Conservation (phyloP, 176 grass and related monocot genomes). For the Cenchrus purpureus region DNA sequence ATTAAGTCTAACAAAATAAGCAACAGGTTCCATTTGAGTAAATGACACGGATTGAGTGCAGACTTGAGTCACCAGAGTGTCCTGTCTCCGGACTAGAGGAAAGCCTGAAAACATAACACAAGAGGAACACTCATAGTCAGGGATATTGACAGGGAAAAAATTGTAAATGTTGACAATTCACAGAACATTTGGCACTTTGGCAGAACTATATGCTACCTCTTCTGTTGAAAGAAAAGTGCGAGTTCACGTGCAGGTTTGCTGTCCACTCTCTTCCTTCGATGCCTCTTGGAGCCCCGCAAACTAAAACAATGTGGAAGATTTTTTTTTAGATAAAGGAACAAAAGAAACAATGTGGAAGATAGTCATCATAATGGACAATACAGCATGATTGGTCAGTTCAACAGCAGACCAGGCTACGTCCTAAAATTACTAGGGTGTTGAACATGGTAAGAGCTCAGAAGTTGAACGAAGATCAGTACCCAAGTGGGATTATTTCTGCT, state of each 20-base stretch:
- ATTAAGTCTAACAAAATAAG: not conserved
- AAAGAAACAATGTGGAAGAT: not conserved
- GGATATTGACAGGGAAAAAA: not conserved
- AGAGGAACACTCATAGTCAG: not conserved
- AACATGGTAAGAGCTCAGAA: not conserved
- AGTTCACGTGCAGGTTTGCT: slow-evolving; percentile 6
- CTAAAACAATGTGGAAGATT: not conserved
- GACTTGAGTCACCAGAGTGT: not conserved
- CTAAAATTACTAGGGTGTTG: not conserved
- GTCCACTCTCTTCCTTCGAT: slow-evolving; percentile 9
- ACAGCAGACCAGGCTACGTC: not conserved
- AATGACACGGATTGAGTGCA: not conserved
- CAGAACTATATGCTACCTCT: not conserved
- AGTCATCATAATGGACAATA: not conserved
- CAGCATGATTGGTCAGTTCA: too few relatives aligned
- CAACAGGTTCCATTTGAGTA: not conserved
- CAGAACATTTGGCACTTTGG: not conserved
- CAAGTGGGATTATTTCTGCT: slow-evolving; percentile 12
- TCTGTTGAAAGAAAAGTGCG: slow-evolving; percentile 19
- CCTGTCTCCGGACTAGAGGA: not conserved
- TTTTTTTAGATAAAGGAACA: too few relatives aligned
- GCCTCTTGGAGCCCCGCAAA: not conserved
- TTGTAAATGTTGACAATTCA: not conserved
- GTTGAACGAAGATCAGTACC: not conserved
- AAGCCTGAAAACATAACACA: slow-evolving; percentile 21